A percentile compares a stretch with the other conserved stretches of the same genome.
phyloP scores from a whole-genome alignment of 495 filamentous ascomycete genomes.

The Penicillium herquei region DNA sequence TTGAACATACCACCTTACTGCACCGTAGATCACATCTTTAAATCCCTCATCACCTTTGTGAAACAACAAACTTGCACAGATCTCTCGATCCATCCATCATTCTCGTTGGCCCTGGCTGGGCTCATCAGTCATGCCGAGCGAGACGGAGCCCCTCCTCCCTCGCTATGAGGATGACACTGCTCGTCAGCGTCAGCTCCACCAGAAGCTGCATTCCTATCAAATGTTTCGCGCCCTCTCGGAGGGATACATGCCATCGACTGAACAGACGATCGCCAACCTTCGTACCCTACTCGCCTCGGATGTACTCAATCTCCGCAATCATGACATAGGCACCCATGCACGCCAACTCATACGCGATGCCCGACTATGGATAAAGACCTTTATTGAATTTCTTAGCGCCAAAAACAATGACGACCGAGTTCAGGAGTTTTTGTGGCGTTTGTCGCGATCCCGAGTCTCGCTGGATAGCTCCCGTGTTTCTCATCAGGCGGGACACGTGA shows the following conservation, averaged over 20 bases:
- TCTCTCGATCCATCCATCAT: background rate
- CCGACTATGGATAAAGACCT: slow-evolving; percentile 67
- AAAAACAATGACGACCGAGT: slow-evolving; percentile 87
- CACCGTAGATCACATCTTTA: background rate
- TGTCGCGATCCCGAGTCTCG: slow-evolving; percentile 66
- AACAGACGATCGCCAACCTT: slow-evolving; percentile 79
- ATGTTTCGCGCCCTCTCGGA: slow-evolving; percentile 80
- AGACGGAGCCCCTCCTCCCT: slow-evolving; percentile 76
- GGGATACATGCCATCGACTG: slow-evolving; percentile 89
- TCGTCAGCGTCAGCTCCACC: slow-evolving; percentile 71
- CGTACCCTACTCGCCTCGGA: slow-evolving; percentile 76
- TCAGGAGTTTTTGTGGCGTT: slow-evolving; percentile 88
- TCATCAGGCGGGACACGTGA: slow-evolving; percentile 59
- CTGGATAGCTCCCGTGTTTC: slow-evolving; percentile 68
- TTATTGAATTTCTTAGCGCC: slow-evolving; percentile 72
- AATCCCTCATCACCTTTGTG: background rate
- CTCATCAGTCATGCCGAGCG: slow-evolving; percentile 47
- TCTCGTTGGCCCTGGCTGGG: background rate
- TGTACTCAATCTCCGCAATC: slow-evolving; percentile 72
- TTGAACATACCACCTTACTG: background rate
- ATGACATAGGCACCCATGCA: slow-evolving; percentile 74
- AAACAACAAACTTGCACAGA: background rate
- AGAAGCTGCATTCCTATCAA: slow-evolving; percentile 90
- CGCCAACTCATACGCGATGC: slow-evolving; percentile 68
- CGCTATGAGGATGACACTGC: slow-evolving; percentile 81